A percentile compares a stretch with the other conserved stretches of the same genome.
These are phyloP conservation scores for Protomyces inundatus DNA, from an alignment of 1,139 yeast species.

Conservation along the genomic window DNA sequence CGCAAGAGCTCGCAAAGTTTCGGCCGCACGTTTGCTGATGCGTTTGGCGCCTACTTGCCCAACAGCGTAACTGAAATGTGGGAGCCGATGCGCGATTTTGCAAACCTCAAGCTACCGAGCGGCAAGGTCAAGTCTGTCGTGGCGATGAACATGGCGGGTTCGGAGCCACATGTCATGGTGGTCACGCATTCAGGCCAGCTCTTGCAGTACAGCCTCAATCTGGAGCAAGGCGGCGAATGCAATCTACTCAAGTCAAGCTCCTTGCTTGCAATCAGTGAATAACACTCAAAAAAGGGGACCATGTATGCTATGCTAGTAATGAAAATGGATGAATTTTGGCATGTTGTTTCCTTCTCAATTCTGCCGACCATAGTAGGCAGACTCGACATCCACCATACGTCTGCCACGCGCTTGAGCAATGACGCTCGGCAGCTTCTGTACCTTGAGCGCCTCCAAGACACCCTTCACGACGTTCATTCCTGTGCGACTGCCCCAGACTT, in stretches of 20 bases:
- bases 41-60: conserved; percentile 82
- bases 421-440: conserved; percentile 76
- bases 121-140: conserved; percentile 38
- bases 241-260: conserved; percentile 62
- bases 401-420: conserved; percentile 91
- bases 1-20: conserved; percentile 53
- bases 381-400: conserved; percentile 87
- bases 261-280: conserved; percentile 11
- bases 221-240: conserved; percentile 92
- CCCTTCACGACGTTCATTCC: conserved; percentile 93
- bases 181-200: conserved; percentile 84
- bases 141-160: conserved; percentile 42
- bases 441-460: conserved; percentile 73
- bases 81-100: conserved; percentile 86
- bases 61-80: conserved; percentile 76
- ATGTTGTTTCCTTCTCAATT: neutral
- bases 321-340: neutral
- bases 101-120: conserved; percentile 77
- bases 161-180: conserved; percentile 62
- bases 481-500: conserved; percentile 86
- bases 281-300: neutral
- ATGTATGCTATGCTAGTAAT: neutral
- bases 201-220: conserved; percentile 78
- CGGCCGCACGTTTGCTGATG: conserved; percentile 76
- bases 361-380: conserved; percentile 55